Base-by-base conservation (phyloP, 768 basidiomycete genomes). In the Termitomyces sp. region DNA sequence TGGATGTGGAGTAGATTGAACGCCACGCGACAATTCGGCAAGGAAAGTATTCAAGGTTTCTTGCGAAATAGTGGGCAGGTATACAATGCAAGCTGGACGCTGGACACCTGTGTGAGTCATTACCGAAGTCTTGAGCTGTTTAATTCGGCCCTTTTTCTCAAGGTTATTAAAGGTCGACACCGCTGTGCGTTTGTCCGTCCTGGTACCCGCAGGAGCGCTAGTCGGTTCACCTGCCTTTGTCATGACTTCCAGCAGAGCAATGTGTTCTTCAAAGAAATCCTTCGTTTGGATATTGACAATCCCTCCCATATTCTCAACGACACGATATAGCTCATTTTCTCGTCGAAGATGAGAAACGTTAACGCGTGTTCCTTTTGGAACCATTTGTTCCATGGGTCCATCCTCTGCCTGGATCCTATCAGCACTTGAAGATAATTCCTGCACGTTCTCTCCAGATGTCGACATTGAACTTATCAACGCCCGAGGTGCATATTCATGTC, bases 271-370 rank as follows among this genome's bases (percentile, higher is more conserved):
- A 55, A 79, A 81, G 63, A 92, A 80, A 59, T 91, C 88, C 63
- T 85, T 89, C 26, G 80, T 77, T 58, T 84, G 81, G 13, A 81
- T 74, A 63, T 87, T 86, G 46, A 80, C 72, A 43, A 92, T 81
- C 0, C 92, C 92, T 7, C 87, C 87, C 53, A 80, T 71, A 24
- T 74, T 77, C 56, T 84, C 78, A n/a, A 93, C 70, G 22, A 90
- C 79, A 32, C 81, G 83, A 55, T 85, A 66, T 49, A 94, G 69
- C 69, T 94, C 92, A 59, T 88, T 90, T 73, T 94, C 90, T 22
- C 92, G 83, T 4, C 90, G 83, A 43, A 91, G 73, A 57, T 87
- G 80, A 16, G 92, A 90, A 26, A 94, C 82, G 62, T 93, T 94
- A 49, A 83, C 75, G 60, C 79, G 81, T 72, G 60, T 36, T 8